Base-by-base conservation (phyloP, 129 eudicot species). In the Pseudognaphalium luteoalbum region DNA sequence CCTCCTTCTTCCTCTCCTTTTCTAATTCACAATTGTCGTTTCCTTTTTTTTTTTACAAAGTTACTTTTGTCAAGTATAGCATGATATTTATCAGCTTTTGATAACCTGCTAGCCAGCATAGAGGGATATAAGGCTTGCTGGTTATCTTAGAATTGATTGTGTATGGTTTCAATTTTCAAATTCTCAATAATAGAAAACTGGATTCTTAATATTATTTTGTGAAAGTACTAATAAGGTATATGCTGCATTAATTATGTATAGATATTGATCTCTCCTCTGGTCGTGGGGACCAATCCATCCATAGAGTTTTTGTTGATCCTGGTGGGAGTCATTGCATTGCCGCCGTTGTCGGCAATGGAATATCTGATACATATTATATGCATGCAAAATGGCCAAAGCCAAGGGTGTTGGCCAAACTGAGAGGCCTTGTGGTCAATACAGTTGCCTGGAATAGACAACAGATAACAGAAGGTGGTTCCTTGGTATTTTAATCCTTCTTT, bases 251-350 rank as follows among this genome's bases (percentile, higher is more conserved):
- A 34, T 35, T 79, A 32, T 81, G 28, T 22, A 37, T 77, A 93
- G 98, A 91, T 85, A 91, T 85, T 73, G 98, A 93, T 88, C 97
- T 93, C 82, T 87, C 98, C 8, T 83, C 78, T 20, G 98, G 97
- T 64, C 88, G 96, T 66, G 97, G 97, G 33, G 98, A 93, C 61
- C 97, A 88, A 73, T 90, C 98, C 32, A 87, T 93, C 68, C 97
- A 93, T 68, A 87, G 86, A 61, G 97, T 93, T 80, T 93, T 93
- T 80, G 93, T 93, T 77, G 98, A 93, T 76, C 97, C 98, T 61
- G 98, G 98, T 50, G 97, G 98, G 47, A 85, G 97, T 79, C 98
- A 93, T 66, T 93, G 97, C 77, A 91, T 93, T 70, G 91, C 91
- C 50, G 76, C 89, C 42, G 91, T 93, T 33, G 84, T 88, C 56